Base-by-base conservation (phyloP, 2,329 filamentous ascomycete genomes). In the Colletotrichum tofieldiae region DNA sequence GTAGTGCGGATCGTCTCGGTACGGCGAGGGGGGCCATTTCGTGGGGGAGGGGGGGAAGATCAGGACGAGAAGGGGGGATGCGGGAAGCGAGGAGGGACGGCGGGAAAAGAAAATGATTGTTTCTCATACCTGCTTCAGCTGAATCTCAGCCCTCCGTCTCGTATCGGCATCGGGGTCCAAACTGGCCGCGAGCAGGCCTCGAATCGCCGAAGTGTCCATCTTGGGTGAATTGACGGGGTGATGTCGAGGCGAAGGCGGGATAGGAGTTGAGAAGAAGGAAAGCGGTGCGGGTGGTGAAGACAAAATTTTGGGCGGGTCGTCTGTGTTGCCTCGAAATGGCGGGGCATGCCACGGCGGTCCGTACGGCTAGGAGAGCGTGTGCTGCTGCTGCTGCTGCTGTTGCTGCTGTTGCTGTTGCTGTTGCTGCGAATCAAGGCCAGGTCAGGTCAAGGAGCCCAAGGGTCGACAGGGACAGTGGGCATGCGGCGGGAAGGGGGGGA, bases 131-230 rank as follows among this genome's bases (percentile, higher is more conserved):
- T 92, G 89, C 87, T 95, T 95, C 78, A 96, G 88, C 84, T 96
- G 92, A 77, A 93, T 85, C 86, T 96, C 94, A 81, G 93, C 93
- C 82, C 91, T 89, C 81, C 92, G 90, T 83, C 94, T 90, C 82
- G 90, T 90, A 80, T 94, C 93, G 79, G 92, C 89, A 84, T 94
- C 92, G 77, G 91, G 83, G 80, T 92, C 91, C 82, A 95, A 90
- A 77, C 93, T 95, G 80, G 92, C 91, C 81, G 91, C 88, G 80
- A 96, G 92, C 86, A 93, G 92, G 86, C 89, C 91, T 86, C 93
- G 90, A 83, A 96, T 88, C 82, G 89, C 90, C 82, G 89, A 87
- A 83, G 90, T 90, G 87, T 95, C 93, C 93, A 95, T 95, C 82
- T 80, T 79, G 76, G 76, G 73, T 70, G 72, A 72, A 73, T 73